Evolutionary conservation across 208 protist genomes (phyloP).

Genomic region (Zelonia costaricensis): DNA sequence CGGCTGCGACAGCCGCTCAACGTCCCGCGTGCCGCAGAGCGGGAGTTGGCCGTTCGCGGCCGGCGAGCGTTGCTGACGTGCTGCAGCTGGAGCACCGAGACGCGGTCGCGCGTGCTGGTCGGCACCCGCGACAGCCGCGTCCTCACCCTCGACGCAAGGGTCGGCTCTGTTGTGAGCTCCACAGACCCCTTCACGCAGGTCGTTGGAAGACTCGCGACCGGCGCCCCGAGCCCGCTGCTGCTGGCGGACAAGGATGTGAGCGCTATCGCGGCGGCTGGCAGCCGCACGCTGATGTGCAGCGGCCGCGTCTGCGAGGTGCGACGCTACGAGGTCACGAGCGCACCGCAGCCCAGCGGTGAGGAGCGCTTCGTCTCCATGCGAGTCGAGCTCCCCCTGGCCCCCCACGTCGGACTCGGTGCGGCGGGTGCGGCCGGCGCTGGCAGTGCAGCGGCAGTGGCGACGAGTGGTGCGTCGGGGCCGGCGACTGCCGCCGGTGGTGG

Average conservation of each 20-base stretch:
- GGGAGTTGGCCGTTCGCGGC: conserved; percentile 43
- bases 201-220: neutral
- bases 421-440: neutral
- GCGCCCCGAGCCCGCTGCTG: neutral
- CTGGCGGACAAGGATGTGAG: conserved; percentile 42
- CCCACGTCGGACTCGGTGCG: neutral
- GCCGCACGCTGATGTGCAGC: conserved; percentile 59
- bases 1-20: conserved; percentile 40
- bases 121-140: conserved; percentile 63
- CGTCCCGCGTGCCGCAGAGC: conserved; percentile 36
- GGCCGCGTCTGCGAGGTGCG: conserved; percentile 62
- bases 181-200: conserved; percentile 38
- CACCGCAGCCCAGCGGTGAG: conserved; percentile 55
- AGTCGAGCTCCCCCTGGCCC: conserved; percentile 53
- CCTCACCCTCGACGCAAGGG: conserved; percentile 63
- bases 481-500: neutral
- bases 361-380: conserved; percentile 62
- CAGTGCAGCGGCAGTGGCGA: neutral
- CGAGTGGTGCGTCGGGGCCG: neutral
- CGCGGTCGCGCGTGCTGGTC: conserved; percentile 53
- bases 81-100: conserved; percentile 62
- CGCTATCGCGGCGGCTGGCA: conserved; percentile 41
- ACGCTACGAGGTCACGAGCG: conserved; percentile 36
- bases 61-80: conserved; percentile 40
- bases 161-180: conserved; percentile 41